Evolutionary conservation across 176 grass and related monocot species (phyloP), one percentile per base, ranked within the genome.

Genomic region (Oropetium thomaeum): DNA sequence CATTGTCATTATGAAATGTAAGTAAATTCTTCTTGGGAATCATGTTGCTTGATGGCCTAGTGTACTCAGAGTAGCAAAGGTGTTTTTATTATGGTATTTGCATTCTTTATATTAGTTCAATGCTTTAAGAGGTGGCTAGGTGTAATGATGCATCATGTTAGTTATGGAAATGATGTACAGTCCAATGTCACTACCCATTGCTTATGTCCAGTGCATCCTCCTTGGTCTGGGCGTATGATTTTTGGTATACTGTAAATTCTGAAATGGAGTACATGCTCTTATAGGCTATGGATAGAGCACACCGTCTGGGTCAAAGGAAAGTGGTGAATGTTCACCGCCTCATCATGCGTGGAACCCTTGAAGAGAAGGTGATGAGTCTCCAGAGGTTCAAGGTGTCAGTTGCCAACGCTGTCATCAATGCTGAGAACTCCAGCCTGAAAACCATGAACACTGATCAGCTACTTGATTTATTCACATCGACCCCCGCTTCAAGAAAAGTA

Each of bases 231-330:
- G 15, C 19, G 16, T 4, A n/a, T 49, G 28, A 4, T 53, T 14
- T 52, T 14, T 52, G 23, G 30, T 10, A 61, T 60, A 44, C 57
- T 31, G 39, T 19, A 30, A 44, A 61, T 61, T 7, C 17, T 44
- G 58, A 75, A 75, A 61, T 44, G 35, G 10, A 65, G 1, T 49
- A 78, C 53, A 38, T 75, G 27, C 31, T 69, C 13, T 60, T 82
- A n/a, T 51, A 99, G 96, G 96, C 96, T 5, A 99, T 99, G 96
- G 96, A 99, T 79, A 99, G 96, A 86, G 96, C 89, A 59, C 96
- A 99, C 70, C 90, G 89, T 51, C 54, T 99, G 65, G 96, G 96
- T 47, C 96, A 99, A 78, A 86, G 84, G 54, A 95, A 88, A 86
- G 96, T 99, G 38, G 96, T 99, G 34, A 99, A 92, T 69, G 96